Evolutionary conservation across 1,284 basidiomycete genomes (phyloP).

Genomic region (Rhodotorula glutinis): DNA sequence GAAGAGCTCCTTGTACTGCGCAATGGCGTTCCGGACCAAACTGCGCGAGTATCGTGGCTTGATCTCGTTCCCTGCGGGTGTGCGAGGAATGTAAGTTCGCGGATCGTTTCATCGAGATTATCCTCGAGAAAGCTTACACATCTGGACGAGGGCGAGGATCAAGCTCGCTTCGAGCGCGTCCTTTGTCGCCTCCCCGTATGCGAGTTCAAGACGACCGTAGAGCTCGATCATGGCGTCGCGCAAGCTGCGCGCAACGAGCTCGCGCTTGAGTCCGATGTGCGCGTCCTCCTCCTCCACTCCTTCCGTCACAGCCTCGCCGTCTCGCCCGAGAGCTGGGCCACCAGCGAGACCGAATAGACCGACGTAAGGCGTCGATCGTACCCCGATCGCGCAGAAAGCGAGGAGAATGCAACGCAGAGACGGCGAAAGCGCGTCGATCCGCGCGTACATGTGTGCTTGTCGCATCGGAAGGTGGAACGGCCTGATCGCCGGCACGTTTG

Average conservation of each 20-base stretch:
- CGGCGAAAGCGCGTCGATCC: not conserved
- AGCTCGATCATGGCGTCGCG: conserved; percentile 4
- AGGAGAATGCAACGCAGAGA: not conserved
- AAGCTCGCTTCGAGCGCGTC: conserved; percentile 9
- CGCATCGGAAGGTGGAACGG: not conserved
- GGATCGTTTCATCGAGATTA: not conserved
- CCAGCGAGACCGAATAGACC: not conserved
- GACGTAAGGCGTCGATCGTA: not conserved
- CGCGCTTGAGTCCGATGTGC: conserved; percentile 5
- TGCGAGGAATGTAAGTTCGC: not conserved
- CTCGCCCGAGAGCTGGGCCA: not conserved
- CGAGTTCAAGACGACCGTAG: conserved; percentile 13
- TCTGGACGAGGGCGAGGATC: not conserved
- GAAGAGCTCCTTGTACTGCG: conserved; percentile 13
- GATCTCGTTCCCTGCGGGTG: conserved; percentile 22
- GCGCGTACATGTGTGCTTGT: conserved; percentile 2
- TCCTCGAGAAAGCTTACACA: conserved; percentile 9
- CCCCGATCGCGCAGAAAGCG: not conserved
- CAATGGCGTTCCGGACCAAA: conserved; percentile 13
- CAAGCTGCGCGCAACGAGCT: not conserved
- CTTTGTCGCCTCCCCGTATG: conserved; percentile 3
- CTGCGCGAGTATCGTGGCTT: conserved; percentile 12
- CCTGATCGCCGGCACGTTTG: conserved; percentile 6
- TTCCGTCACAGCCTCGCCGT: not conserved
- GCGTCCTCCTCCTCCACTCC: not conserved